Evolutionary conservation across 148 eudicot genomes (phyloP).

Genomic region (Limonium bicolor): DNA sequence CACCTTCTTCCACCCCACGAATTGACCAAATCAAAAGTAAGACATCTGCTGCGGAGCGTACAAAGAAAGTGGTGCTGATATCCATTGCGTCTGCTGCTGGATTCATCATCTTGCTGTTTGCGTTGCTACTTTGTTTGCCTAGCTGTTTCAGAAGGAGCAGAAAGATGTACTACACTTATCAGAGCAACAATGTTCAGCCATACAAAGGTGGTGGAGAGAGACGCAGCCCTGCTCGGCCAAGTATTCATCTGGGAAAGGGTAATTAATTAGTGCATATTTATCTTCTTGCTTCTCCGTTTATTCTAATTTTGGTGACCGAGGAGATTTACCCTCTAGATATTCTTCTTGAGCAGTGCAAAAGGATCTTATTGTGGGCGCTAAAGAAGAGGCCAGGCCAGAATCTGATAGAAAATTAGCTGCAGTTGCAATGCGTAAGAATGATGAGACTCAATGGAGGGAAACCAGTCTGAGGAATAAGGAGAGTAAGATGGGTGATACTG

Average conservation of each 20-base stretch:
- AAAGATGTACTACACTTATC: slow-evolving; percentile 23
- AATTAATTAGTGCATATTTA: not conserved
- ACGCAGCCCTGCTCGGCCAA: slow-evolving; percentile 23
- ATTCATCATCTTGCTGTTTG: slow-evolving; percentile 41
- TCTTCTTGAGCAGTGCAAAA: slow-evolving; percentile 29
- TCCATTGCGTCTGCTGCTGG: slow-evolving; percentile 43
- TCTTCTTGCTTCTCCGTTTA: not conserved
- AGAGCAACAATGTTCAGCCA: slow-evolving; percentile 68
- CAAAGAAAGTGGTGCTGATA: slow-evolving; percentile 56
- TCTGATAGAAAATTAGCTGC: slow-evolving; percentile 20
- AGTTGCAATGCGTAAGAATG: slow-evolving; percentile 23
- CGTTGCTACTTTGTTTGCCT: slow-evolving; percentile 50
- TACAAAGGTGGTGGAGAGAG: slow-evolving; percentile 38
- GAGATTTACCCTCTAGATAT: slow-evolving; percentile 4
- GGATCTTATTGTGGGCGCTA: slow-evolving; percentile 24
- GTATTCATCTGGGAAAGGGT: slow-evolving; percentile 49
- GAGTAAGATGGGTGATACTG: slow-evolving; percentile 39
- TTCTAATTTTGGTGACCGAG: not conserved
- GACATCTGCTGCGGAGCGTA: too few relatives aligned
- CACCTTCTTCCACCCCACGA: slow-evolving; percentile 45
- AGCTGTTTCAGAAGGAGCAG: slow-evolving; percentile 35
- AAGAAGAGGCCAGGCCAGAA: slow-evolving; percentile 38
- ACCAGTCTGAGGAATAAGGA: slow-evolving; percentile 32
- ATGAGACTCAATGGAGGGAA: slow-evolving; percentile 22
- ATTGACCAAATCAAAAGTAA: too few relatives aligned